Percentiles rank a stretch among this genome's conserved stretches.
These are phyloP conservation scores for Blastobotrys robertii DNA, from an alignment of 805 yeast genomes.

Conservation along the genomic window DNA sequence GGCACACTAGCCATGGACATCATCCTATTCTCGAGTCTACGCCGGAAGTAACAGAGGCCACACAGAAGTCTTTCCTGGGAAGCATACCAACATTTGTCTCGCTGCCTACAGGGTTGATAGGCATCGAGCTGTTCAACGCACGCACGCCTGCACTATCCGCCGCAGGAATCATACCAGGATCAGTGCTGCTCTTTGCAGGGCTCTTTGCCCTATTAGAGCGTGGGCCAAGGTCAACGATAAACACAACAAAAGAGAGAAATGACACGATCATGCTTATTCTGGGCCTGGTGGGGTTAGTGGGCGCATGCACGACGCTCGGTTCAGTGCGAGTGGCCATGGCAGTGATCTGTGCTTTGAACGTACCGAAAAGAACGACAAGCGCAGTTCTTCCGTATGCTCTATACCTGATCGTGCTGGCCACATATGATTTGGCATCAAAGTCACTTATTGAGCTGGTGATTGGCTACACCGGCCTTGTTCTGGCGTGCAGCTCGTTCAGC, in stretches of 20 bases:
- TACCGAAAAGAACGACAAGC: conserved; percentile 8
- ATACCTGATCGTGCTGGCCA: conserved; percentile 6
- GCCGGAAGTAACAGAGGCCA: conserved; percentile 1
- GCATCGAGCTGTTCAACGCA: conserved; percentile 15
- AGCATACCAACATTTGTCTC: conserved; percentile 25
- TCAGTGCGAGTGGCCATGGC: conserved; percentile 15
- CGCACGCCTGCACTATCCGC: conserved; percentile 6
- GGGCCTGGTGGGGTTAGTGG: conserved; percentile 14
- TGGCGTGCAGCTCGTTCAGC: conserved; percentile 8
- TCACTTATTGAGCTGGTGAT: conserved; percentile 1
- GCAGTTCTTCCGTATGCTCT: conserved; percentile 8
- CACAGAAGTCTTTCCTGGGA: conserved; percentile 10
- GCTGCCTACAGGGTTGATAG: conserved; percentile 23
- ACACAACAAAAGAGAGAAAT: conserved; percentile 3
- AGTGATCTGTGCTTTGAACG: conserved; percentile 14
- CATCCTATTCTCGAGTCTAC: neutral
- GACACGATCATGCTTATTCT: conserved; percentile 13
- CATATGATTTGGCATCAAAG: conserved; percentile 11
- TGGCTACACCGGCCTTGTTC: conserved; percentile 13
- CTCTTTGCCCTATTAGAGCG: conserved; percentile 12
- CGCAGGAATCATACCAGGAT: conserved; percentile 17
- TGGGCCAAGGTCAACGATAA: conserved; percentile 1
- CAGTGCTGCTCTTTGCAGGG: conserved; percentile 17
- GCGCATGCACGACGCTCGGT: conserved; percentile 17
- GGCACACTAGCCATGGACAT: conserved; percentile 24